phyloP scores from a whole-genome alignment of 2,329 filamentous ascomycete genomes.

The Alternaria tenuissima region DNA sequence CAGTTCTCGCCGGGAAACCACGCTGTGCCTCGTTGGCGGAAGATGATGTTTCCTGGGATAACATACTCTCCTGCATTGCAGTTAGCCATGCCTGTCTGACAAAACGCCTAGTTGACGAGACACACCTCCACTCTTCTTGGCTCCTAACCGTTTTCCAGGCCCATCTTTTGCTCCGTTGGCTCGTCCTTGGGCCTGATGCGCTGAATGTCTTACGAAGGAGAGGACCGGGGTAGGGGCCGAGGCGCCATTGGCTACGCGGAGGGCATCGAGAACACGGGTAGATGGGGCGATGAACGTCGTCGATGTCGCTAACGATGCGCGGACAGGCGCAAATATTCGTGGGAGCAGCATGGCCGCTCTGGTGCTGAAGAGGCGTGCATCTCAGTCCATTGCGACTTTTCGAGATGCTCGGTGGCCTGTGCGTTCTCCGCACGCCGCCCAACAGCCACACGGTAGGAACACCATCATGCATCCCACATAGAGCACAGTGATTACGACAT shows the following conservation, averaged over 20 bases:
- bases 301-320: slow-evolving; percentile 39
- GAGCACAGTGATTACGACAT: not conserved
- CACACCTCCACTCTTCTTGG: slow-evolving; percentile 87
- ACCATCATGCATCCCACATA: not conserved
- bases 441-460: not conserved
- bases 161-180: slow-evolving; percentile 76
- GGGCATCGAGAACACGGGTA: slow-evolving; percentile 40
- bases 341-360: slow-evolving; percentile 51
- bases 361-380: slow-evolving; percentile 20
- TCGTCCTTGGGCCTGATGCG: slow-evolving; percentile 70
- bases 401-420: slow-evolving; percentile 27
- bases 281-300: slow-evolving; percentile 34
- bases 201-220: slow-evolving; percentile 65
- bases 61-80: slow-evolving; percentile 79
- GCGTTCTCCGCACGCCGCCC: slow-evolving; percentile 10
- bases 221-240: slow-evolving; percentile 47
- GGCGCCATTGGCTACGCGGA: slow-evolving; percentile 45
- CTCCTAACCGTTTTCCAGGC: slow-evolving; percentile 86
- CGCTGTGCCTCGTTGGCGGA: slow-evolving; percentile 90
- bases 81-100: not conserved
- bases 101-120: not conserved
- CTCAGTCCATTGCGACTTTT: slow-evolving; percentile 37
- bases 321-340: slow-evolving; percentile 49
- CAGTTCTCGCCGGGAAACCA: slow-evolving; percentile 98
- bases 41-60: slow-evolving; percentile 96